Percentiles rank a stretch among this genome's conserved stretches.
phyloP scores from a whole-genome alignment of 2,329 filamentous ascomycete species.

The Elsinoe batatas region DNA sequence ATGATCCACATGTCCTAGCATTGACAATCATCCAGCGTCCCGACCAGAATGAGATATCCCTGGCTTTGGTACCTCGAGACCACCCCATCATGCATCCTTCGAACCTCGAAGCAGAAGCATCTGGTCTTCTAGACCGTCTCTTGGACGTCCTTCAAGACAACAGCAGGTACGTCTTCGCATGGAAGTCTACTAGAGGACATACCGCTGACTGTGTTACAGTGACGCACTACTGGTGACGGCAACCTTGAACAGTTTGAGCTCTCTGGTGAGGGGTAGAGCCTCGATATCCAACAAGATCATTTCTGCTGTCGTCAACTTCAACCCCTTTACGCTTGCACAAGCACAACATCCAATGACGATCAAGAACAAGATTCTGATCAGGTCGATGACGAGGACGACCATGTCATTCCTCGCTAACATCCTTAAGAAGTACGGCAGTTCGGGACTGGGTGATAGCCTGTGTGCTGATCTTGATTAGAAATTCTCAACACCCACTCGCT shows the following conservation, averaged over 20 bases:
- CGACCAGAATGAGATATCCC: slow-evolving; percentile 72
- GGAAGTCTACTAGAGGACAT: background rate
- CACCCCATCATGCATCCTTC: slow-evolving; percentile 71
- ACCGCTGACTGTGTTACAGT: slow-evolving; percentile 36
- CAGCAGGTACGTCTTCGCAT: slow-evolving; percentile 53
- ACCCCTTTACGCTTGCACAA: slow-evolving; percentile 67
- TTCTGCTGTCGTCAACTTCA: slow-evolving; percentile 78
- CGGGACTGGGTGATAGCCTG: background rate
- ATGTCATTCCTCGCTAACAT: slow-evolving; percentile 75
- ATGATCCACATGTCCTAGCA: slow-evolving; percentile 5
- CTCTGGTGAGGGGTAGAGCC: slow-evolving; percentile 72
- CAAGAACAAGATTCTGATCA: slow-evolving; percentile 69
- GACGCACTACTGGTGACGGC: slow-evolving; percentile 84
- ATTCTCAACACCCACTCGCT: slow-evolving; percentile 64
- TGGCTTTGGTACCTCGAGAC: slow-evolving; percentile 73
- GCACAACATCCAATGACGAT: slow-evolving; percentile 62
- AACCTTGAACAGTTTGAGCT: slow-evolving; percentile 77
- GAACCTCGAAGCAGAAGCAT: slow-evolving; percentile 85
- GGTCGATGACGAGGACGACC: slow-evolving; percentile 91
- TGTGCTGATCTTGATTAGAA: slow-evolving; percentile 40
- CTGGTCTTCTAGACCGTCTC: slow-evolving; percentile 80
- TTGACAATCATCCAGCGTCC: slow-evolving; percentile 46
- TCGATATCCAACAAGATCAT: slow-evolving; percentile 77
- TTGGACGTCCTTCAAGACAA: slow-evolving; percentile 78
- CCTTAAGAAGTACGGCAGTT: slow-evolving; percentile 55